Percentiles rank a stretch among this genome's conserved stretches.
Conservation (phyloP, 192 early-diverging fungal genomes). For the Gryganskiella cystojenkinii region DNA sequence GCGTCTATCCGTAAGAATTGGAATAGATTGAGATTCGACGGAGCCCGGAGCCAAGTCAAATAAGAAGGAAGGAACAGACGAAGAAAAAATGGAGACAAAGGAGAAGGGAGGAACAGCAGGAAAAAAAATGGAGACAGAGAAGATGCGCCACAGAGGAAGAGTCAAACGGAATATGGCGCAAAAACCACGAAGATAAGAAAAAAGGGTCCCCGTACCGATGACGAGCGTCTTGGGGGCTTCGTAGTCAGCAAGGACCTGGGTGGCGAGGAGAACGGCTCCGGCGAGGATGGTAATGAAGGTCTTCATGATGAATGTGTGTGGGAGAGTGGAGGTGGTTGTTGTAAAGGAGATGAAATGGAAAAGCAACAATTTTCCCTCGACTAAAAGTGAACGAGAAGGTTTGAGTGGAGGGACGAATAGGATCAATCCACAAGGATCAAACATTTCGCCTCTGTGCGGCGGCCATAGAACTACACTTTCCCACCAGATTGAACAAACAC, state of each 20-base stretch:
- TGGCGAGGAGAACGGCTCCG: conserved; percentile 34
- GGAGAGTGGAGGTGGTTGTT: conserved; percentile 22
- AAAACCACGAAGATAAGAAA: background rate
- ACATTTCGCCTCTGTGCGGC: too few species aligned
- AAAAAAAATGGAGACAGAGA: background rate
- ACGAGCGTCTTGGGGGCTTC: conserved; percentile 27
- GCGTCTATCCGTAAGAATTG: too few species aligned
- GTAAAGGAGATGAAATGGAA: conserved; percentile 5
- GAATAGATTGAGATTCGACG: too few species aligned
- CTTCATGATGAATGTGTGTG: conserved; percentile 34
- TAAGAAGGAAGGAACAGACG: too few species aligned
- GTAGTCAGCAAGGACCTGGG: conserved; percentile 45
- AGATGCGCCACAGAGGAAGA: background rate
- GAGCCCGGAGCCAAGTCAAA: too few species aligned
- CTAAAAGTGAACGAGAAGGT: too few species aligned
- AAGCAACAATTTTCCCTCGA: background rate
- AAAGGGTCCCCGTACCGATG: conserved; percentile 23
- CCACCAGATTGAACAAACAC: too few species aligned
- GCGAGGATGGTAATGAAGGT: conserved; percentile 35
- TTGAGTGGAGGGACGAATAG: too few species aligned
- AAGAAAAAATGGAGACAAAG: background rate
- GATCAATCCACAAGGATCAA: too few species aligned
- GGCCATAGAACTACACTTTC: too few species aligned
- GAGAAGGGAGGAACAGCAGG: background rate
- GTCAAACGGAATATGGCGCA: background rate